Base-by-base conservation (phyloP, 352 stramenopile species). In the Phytophthora niederhauseri region DNA sequence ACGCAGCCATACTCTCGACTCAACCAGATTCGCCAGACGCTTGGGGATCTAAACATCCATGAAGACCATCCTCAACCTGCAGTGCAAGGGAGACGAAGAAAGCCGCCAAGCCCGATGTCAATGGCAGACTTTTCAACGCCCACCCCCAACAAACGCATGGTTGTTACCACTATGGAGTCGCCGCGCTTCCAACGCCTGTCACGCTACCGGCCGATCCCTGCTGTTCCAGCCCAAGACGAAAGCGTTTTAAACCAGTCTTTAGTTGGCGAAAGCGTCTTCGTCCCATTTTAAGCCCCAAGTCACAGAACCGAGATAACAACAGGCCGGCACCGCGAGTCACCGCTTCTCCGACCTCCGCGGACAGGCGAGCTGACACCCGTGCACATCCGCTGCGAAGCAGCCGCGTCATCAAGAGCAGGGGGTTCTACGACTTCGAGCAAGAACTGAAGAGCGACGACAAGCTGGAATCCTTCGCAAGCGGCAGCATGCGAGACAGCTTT, bases 321-420 rank as follows among this genome's bases (percentile, higher is more conserved):
- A 66, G 41, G 36, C 61, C 28, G 52, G 38, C 68, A 19, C 81
- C 70, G 15, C 75, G 56, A 0, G 78, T 80, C 19, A 87, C 85
- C 9, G 49, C 61, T 2, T 90, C 85, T 20, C 75, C 80, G 19
- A 67, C 46, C 11, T 31, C 76, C 45, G 43, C 55, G 12, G 56
- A 61, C 20, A 58, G 66, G 65, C 65, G 69, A 31, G 26, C 8
- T 17, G 51, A 56, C 17, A 55, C 43, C 34, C 66, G 53, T 71
- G 15, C 57, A 6, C 69, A 71, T 63, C 34, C 71, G 52, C 31
- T 93, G 17, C 80, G 78, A 56, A 83, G 53, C 54, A 92, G 82
- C 46, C 85, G 85, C 8, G 79, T 91, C 17, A 94, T 94, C 63
- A 89, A 89, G 65, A 94, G 85, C 62, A 77, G 85, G 30, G 85